Conservation (phyloP, 306 rosid species). For the Sophora flavescens region DNA sequence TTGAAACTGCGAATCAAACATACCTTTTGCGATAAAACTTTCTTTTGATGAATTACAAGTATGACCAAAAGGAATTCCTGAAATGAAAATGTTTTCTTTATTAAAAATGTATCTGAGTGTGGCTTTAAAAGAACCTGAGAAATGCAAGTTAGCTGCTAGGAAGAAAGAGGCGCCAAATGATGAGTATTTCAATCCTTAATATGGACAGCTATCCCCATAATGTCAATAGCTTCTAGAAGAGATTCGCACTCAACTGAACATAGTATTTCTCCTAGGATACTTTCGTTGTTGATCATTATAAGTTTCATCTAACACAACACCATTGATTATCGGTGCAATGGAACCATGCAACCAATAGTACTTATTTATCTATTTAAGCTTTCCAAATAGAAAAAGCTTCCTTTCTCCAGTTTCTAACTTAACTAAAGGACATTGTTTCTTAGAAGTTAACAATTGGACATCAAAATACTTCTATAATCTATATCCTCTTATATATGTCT, state of each 20-base stretch:
- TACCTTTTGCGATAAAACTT: slow-evolving; percentile 92
- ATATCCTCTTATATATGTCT: neutral
- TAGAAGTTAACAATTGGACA: slow-evolving; percentile 15
- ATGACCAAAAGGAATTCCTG: slow-evolving; percentile 93
- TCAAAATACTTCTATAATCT: slow-evolving; percentile 7
- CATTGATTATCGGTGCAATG: slow-evolving; percentile 35
- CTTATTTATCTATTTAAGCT: slow-evolving; percentile 30
- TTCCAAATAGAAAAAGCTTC: slow-evolving; percentile 30
- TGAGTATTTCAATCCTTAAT: slow-evolving; percentile 38
- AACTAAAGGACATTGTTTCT: slow-evolving; percentile 6
- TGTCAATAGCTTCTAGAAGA: slow-evolving; percentile 41
- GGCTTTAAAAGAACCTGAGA: slow-evolving; percentile 52
- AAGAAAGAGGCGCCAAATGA: slow-evolving; percentile 42
- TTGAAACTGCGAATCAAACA: slow-evolving; percentile 54
- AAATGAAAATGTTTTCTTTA: slow-evolving; percentile 70
- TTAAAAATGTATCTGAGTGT: slow-evolving; percentile 56
- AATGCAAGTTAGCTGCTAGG: slow-evolving; percentile 45
- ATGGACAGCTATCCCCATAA: slow-evolving; percentile 35
- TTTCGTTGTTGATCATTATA: slow-evolving; percentile 32
- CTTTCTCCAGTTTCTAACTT: slow-evolving; percentile 37
- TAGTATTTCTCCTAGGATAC: slow-evolving; percentile 30
- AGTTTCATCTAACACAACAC: slow-evolving; percentile 33
- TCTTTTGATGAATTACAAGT: slow-evolving; percentile 78
- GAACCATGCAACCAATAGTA: slow-evolving; percentile 34
- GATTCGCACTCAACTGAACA: slow-evolving; percentile 38